These are phyloP conservation scores for Xylariaceae sp. DNA, from an alignment of 2,329 filamentous ascomycete genomes.

Conservation along the genomic window DNA sequence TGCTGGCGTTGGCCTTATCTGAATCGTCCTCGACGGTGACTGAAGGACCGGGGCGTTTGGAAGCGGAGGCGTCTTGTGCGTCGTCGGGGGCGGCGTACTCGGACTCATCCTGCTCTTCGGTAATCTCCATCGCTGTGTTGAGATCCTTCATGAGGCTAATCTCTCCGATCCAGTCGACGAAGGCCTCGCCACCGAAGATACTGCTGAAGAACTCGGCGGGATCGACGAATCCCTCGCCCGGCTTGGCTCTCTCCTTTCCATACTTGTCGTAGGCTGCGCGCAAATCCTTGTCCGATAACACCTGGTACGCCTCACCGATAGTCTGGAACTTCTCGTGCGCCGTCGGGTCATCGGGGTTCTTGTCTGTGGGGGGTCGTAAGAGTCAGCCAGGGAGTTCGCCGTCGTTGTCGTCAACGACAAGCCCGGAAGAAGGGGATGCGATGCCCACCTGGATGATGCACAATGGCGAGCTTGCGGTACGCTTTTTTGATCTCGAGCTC, in stretches of 20 bases:
- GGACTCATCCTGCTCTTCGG: slow-evolving; percentile 57
- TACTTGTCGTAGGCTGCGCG: slow-evolving; percentile 93
- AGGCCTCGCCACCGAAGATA: slow-evolving; percentile 96
- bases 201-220: slow-evolving; percentile 96
- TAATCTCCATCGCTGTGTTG: slow-evolving; percentile 97
- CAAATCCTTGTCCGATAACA: slow-evolving; percentile 81
- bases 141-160: slow-evolving; percentile 98
- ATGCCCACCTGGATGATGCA: slow-evolving; percentile 74
- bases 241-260: slow-evolving; percentile 91
- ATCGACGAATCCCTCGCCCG: slow-evolving; percentile 88
- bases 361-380: slow-evolving; percentile 54
- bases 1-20: slow-evolving; percentile 27
- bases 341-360: slow-evolving; percentile 93
- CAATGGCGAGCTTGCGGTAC: slow-evolving; percentile 89
- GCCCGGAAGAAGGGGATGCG: neutral
- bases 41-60: slow-evolving; percentile 10
- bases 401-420: too few relatives aligned
- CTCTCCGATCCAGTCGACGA: slow-evolving; percentile 94
- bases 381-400: slow-evolving; percentile 12
- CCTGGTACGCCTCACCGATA: slow-evolving; percentile 69
- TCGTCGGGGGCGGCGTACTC: slow-evolving; percentile 55
- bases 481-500: slow-evolving; percentile 96
- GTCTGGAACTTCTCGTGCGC: slow-evolving; percentile 92
- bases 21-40: slow-evolving; percentile 31
- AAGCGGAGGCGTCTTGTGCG: slow-evolving; percentile 36